Evolutionary conservation across 345 rosid genomes (phyloP).

Genomic region (Pistacia atlantica): DNA sequence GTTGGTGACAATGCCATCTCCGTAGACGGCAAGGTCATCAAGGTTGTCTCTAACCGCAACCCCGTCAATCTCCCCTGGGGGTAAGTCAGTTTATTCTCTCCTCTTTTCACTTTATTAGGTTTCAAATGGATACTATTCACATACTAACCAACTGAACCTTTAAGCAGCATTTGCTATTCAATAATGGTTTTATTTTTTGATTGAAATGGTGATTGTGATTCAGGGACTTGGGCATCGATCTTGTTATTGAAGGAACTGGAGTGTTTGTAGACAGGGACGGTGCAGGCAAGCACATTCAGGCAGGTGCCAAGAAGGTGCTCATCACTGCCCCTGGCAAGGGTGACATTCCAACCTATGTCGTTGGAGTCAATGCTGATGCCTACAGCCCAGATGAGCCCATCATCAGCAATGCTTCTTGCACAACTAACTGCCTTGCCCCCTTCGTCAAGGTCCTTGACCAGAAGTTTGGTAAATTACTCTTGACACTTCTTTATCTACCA

Average conservation of each 20-base stretch:
- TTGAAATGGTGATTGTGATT: slow-evolving; percentile 18
- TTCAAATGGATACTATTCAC: too few species aligned
- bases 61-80: slow-evolving; percentile 82
- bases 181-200: neutral
- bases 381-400: slow-evolving; percentile 76
- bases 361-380: slow-evolving; percentile 87
- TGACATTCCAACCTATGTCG: slow-evolving; percentile 93
- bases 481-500: neutral
- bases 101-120: too few species aligned
- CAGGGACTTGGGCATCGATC: slow-evolving; percentile 84
- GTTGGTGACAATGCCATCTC: slow-evolving; percentile 77
- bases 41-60: slow-evolving; percentile 83
- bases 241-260: slow-evolving; percentile 96
- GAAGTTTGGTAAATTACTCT: slow-evolving; percentile 66
- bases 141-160: neutral
- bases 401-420: slow-evolving; percentile 98
- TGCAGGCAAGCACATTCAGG: slow-evolving; percentile 91
- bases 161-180: neutral
- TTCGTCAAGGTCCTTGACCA: slow-evolving; percentile 99
- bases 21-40: slow-evolving; percentile 96
- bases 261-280: slow-evolving; percentile 96
- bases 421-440: slow-evolving; percentile 99
- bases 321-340: slow-evolving; percentile 99
- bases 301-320: slow-evolving; percentile 96
- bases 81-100: slow-evolving; percentile 39